These are phyloP conservation scores for Linderniella brevidens DNA, from an alignment of 257 asterid species.

Conservation along the genomic window DNA sequence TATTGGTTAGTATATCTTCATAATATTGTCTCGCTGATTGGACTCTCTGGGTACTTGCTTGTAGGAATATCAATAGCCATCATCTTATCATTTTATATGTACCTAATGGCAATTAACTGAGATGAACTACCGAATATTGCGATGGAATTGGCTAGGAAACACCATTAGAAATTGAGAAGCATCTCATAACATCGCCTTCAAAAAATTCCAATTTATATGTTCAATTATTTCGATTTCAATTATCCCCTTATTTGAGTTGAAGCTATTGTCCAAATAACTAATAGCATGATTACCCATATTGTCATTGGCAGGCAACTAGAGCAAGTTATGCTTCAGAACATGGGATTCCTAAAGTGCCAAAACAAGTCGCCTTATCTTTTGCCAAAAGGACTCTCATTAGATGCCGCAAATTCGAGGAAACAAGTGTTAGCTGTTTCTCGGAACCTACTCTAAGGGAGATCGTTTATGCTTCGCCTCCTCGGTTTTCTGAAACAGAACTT, in stretches of 20 bases:
- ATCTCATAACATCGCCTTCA: too few relatives aligned
- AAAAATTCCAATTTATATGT: too few relatives aligned
- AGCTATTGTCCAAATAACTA: neutral
- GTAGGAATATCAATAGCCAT: neutral
- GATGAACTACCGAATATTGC: neutral
- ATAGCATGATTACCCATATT: conserved; percentile 8
- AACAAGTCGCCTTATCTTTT: conserved; percentile 63
- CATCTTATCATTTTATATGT: neutral
- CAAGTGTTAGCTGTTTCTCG: conserved; percentile 66
- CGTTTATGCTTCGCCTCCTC: conserved; percentile 70
- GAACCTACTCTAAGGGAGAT: conserved; percentile 59
- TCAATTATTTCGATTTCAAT: too few relatives aligned
- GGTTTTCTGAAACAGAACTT: conserved; percentile 33
- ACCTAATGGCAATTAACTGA: too few relatives aligned
- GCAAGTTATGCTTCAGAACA: conserved; percentile 62
- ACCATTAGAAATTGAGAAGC: too few relatives aligned
- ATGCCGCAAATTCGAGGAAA: conserved; percentile 57
- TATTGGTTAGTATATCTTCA: conserved; percentile 36
- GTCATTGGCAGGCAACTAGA: conserved; percentile 59
- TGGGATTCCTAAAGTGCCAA: conserved; percentile 72
- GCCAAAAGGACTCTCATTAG: conserved; percentile 62
- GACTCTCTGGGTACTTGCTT: neutral
- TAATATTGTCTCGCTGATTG: neutral
- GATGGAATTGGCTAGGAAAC: too few relatives aligned
- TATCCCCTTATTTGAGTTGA: too few relatives aligned